Percentiles rank a stretch among this genome's conserved stretches.
These are phyloP conservation scores for Diutina rugosa DNA, from an alignment of 1,139 yeast species.

Conservation along the genomic window DNA sequence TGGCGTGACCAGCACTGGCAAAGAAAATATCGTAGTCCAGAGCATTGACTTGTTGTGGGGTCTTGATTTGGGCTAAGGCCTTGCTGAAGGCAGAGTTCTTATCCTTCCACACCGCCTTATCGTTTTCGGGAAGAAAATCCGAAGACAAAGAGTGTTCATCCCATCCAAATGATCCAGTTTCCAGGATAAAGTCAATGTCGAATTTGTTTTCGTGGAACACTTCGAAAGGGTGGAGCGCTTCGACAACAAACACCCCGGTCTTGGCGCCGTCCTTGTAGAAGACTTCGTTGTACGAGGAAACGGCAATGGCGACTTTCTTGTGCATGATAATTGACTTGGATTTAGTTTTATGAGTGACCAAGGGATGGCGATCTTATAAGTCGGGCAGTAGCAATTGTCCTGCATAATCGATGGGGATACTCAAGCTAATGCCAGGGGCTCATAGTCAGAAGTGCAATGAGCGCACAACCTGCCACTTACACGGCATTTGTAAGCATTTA, in stretches of 20 bases:
- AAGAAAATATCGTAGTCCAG: constrained; percentile 39
- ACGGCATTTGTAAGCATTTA: too few relatives aligned
- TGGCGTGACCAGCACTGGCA: constrained; percentile 57
- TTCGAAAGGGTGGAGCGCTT: constrained; percentile 45
- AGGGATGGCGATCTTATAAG: not conserved
- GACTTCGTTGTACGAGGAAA: constrained; percentile 34
- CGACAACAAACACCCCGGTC: constrained; percentile 44
- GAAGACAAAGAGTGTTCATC: constrained; percentile 36
- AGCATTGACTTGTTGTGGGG: constrained; percentile 30
- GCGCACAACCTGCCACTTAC: too few relatives aligned
- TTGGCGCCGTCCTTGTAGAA: constrained; percentile 43
- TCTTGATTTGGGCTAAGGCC: constrained; percentile 21
- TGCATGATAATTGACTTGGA: not conserved
- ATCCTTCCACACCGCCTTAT: constrained; percentile 7
- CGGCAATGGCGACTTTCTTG: constrained; percentile 33
- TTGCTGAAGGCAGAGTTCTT: constrained; percentile 21
- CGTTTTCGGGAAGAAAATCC: not conserved
- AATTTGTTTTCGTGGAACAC: constrained; percentile 32
- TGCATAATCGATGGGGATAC: not conserved
- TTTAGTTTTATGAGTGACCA: not conserved
- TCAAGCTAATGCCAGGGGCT: not conserved
- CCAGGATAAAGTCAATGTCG: constrained; percentile 44
- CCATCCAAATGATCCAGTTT: constrained; percentile 39
- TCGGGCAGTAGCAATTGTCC: not conserved
- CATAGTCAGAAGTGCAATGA: not conserved